Percentiles rank a stretch among this genome's conserved stretches.
Conservation (phyloP, 2,329 filamentous ascomycete species). For the Trichophyton benhamiae region DNA sequence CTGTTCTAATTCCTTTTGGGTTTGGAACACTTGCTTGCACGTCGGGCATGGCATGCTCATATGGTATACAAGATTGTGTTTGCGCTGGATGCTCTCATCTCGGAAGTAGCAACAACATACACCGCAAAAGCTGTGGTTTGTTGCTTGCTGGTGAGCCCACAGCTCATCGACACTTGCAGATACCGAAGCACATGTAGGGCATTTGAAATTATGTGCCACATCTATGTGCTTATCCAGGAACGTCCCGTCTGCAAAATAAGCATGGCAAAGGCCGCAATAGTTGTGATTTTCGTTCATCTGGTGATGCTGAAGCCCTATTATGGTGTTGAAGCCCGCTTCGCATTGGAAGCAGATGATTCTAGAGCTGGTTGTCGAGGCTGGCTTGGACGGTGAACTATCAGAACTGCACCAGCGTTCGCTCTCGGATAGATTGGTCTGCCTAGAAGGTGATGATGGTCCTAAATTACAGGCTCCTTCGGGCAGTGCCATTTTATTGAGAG, state of each 20-base stretch:
- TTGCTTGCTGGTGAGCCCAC: constrained; percentile 8
- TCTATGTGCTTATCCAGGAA: constrained; percentile 8
- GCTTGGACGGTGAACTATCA: background rate
- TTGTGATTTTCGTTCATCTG: constrained; percentile 12
- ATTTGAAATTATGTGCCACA: constrained; percentile 11
- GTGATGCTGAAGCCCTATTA: constrained; percentile 12
- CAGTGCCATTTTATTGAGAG: background rate
- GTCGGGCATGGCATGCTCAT: background rate
- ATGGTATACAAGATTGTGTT: constrained; percentile 5
- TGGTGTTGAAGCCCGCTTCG: constrained; percentile 6
- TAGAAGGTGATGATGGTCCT: background rate
- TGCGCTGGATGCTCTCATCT: background rate
- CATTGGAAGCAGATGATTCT: constrained; percentile 12
- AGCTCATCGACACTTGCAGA: constrained; percentile 5
- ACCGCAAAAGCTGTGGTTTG: constrained; percentile 11
- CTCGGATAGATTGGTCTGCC: background rate
- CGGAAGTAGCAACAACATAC: constrained; percentile 12
- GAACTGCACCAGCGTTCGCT: background rate
- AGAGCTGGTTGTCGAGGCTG: background rate
- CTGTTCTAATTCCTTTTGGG: background rate
- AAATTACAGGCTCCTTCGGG: background rate
- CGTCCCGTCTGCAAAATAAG: constrained; percentile 11
- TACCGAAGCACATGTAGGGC: constrained; percentile 4
- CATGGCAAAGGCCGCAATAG: constrained; percentile 12
- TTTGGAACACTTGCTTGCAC: background rate